Conservation (phyloP, 331 rosid genomes). For the Quercus tomentella region DNA sequence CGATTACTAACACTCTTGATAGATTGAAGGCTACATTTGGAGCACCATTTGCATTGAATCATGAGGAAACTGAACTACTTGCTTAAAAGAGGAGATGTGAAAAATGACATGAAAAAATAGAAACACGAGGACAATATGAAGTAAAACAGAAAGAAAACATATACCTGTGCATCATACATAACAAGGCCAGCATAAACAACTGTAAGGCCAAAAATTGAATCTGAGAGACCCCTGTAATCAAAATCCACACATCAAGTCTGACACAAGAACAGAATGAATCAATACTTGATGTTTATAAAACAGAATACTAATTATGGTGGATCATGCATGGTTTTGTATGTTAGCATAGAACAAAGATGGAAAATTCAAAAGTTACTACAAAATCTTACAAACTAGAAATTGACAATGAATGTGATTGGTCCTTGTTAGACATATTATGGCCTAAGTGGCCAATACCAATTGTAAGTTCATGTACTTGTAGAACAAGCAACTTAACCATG, state of each 20-base stretch:
- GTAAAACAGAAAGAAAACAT: neutral
- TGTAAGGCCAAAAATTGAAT: conserved; percentile 75
- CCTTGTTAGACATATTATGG: too few relatives aligned
- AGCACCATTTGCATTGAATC: neutral
- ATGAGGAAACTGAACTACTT: neutral
- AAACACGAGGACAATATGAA: neutral
- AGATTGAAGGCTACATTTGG: neutral
- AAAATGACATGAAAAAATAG: neutral
- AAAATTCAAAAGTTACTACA: too few relatives aligned
- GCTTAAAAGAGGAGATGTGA: neutral
- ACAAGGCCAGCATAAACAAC: conserved; percentile 79
- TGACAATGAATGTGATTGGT: too few relatives aligned
- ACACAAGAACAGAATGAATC: neutral
- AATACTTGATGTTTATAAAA: too few relatives aligned
- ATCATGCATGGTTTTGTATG: too few relatives aligned
- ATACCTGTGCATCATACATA: conserved; percentile 97
- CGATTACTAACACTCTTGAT: neutral
- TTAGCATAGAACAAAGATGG: too few relatives aligned
- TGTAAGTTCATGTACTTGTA: too few relatives aligned
- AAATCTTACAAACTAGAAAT: too few relatives aligned
- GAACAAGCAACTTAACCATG: too few relatives aligned
- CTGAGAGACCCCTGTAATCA: conserved; percentile 75
- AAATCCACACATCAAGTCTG: neutral
- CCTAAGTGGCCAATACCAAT: too few relatives aligned
- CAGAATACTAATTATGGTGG: too few relatives aligned